These are phyloP conservation scores for Dictyostelium intermedium DNA, from an alignment of 78 protist species.

Conservation along the genomic window DNA sequence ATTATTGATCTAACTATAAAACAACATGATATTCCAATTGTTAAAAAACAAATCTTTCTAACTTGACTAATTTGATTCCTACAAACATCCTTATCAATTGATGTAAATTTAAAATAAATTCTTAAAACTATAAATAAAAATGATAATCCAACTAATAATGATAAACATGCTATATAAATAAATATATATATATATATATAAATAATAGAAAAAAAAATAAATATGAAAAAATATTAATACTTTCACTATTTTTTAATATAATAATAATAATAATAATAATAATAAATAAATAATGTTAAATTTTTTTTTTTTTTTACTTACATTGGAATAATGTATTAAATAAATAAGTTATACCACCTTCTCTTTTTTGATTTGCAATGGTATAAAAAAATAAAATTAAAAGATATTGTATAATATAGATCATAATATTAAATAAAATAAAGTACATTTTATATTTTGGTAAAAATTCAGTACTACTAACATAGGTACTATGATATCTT, in stretches of 20 bases:
- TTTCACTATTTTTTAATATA: no score
- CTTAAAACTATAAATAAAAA: slow-evolving; percentile 37
- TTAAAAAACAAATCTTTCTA: slow-evolving; percentile 37
- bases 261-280: no score
- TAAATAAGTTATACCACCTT: slow-evolving; percentile 18
- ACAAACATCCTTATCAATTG: slow-evolving; percentile 52
- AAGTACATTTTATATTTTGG: slow-evolving; percentile 6
- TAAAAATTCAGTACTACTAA: slow-evolving; percentile 16
- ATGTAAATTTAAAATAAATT: slow-evolving; percentile 32
- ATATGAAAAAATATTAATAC: no score
- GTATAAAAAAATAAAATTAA: slow-evolving; percentile 27
- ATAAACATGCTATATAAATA: background rate
- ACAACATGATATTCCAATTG: slow-evolving; percentile 19
- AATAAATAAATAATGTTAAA: no score
- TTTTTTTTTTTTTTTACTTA: background rate
- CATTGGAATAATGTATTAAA: slow-evolving; percentile 5
- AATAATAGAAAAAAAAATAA: no score
- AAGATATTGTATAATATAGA: background rate
- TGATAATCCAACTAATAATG: slow-evolving; percentile 36
- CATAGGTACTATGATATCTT: slow-evolving; percentile 48
- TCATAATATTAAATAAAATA: background rate
- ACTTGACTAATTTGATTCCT: slow-evolving; percentile 42
- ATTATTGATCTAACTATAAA: slow-evolving; percentile 25
- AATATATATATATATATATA: background rate
- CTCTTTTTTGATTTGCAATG: slow-evolving; percentile 5